These are phyloP conservation scores for Cladosporium sp. DNA, from an alignment of 2,329 filamentous ascomycete genomes.

Conservation along the genomic window DNA sequence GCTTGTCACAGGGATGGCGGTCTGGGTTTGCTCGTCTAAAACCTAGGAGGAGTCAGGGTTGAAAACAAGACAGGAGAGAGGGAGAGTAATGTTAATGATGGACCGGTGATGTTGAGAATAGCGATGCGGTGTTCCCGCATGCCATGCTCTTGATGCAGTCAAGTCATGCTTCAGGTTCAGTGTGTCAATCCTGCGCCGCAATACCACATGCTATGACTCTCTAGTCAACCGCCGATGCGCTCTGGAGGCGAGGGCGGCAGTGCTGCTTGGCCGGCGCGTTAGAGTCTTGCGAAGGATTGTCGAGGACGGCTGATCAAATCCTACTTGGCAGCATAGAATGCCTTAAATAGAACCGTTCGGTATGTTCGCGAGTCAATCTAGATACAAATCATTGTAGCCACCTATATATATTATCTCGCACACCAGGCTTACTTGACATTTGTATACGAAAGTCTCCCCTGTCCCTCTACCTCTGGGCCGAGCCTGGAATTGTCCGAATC, in stretches of 20 bases:
- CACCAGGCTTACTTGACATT: background rate
- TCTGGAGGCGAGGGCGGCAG: background rate
- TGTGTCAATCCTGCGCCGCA: too few species aligned
- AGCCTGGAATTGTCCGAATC: background rate
- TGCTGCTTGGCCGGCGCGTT: background rate
- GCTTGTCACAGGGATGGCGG: background rate
- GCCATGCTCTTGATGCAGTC: background rate
- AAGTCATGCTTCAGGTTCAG: too few species aligned
- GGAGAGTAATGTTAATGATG: background rate
- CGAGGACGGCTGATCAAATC: background rate
- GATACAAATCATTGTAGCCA: background rate
- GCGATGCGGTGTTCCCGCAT: background rate
- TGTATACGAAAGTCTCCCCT: background rate
- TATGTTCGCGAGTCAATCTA: background rate
- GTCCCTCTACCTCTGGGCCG: too few species aligned
- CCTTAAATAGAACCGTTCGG: background rate
- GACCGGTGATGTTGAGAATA: background rate
- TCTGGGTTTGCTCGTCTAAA: background rate
- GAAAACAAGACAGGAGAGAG: too few species aligned
- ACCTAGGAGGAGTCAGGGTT: too few species aligned
- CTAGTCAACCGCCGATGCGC: background rate
- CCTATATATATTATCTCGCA: too few species aligned
- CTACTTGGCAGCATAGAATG: background rate
- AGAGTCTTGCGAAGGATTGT: background rate
- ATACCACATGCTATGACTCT: background rate